Conservation (phyloP, 2,329 filamentous ascomycete genomes). For the Beauveria sp. region DNA sequence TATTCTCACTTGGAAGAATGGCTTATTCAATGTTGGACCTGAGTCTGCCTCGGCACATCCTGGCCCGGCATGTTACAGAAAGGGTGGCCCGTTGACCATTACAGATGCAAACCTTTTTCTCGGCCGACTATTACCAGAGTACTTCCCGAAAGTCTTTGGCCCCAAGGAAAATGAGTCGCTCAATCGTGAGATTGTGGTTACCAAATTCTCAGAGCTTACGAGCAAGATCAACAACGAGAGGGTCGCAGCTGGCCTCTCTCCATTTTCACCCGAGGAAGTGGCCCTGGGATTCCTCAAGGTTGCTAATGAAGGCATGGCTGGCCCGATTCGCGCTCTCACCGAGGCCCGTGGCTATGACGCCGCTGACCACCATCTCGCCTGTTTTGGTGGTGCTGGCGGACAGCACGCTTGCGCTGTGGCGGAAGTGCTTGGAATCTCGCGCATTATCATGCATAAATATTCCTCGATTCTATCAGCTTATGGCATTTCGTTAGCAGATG, state of each 20-base stretch:
- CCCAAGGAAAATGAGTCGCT: slow-evolving; percentile 54
- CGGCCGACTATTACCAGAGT: slow-evolving; percentile 52
- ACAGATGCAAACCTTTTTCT: slow-evolving; percentile 67
- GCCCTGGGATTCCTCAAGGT: slow-evolving; percentile 30
- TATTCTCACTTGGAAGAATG: slow-evolving; percentile 62
- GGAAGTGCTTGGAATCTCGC: slow-evolving; percentile 32
- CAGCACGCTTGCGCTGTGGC: slow-evolving; percentile 39
- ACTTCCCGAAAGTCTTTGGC: slow-evolving; percentile 67
- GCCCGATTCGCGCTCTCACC: slow-evolving; percentile 28
- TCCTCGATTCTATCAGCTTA: slow-evolving; percentile 40
- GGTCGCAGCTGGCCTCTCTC: slow-evolving; percentile 19
- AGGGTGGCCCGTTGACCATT: slow-evolving; percentile 62
- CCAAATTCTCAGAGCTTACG: slow-evolving; percentile 35
- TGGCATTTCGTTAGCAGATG: slow-evolving; percentile 37
- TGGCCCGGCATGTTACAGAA: slow-evolving; percentile 66
- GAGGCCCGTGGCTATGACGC: slow-evolving; percentile 29
- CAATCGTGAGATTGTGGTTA: slow-evolving; percentile 31
- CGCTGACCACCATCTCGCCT: slow-evolving; percentile 27
- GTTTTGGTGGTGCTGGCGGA: slow-evolving; percentile 32
- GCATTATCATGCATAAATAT: slow-evolving; percentile 36
- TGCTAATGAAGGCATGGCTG: slow-evolving; percentile 29
- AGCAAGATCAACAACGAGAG: slow-evolving; percentile 32
- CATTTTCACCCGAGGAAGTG: slow-evolving; percentile 28
- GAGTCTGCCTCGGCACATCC: slow-evolving; percentile 65
- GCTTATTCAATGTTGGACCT: slow-evolving; percentile 65